A percentile compares a stretch with the other conserved stretches of the same genome.
phyloP scores from a whole-genome alignment of 2,329 filamentous ascomycete genomes.

The Colletotrichum kahawae region DNA sequence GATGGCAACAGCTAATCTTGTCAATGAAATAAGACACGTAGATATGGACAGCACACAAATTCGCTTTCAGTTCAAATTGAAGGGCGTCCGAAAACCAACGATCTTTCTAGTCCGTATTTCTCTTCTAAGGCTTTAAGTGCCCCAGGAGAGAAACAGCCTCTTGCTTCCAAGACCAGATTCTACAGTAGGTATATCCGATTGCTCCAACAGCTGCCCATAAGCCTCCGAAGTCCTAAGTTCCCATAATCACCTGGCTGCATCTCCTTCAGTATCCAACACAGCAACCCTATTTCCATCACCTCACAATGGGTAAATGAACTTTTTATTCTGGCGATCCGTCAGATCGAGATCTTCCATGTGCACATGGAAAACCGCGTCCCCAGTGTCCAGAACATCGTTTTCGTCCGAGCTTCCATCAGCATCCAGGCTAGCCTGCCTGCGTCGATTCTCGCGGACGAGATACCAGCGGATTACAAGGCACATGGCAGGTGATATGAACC shows the following conservation, averaged over 20 bases:
- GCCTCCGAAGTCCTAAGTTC: neutral
- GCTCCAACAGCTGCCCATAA: neutral
- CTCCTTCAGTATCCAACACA: neutral
- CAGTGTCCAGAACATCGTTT: neutral
- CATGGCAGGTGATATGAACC: conserved; percentile 29
- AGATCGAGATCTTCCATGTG: neutral
- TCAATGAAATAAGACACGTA: neutral
- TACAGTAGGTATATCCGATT: neutral
- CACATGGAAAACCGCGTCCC: neutral
- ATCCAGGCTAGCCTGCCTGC: neutral
- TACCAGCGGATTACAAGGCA: conserved; percentile 29
- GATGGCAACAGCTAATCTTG: neutral
- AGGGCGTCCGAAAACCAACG: neutral
- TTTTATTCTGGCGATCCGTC: neutral
- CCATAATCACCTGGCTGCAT: neutral
- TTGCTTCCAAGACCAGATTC: neutral
- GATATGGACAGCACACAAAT: neutral
- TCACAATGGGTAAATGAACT: neutral
- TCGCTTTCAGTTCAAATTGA: neutral
- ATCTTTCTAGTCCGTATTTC: neutral
- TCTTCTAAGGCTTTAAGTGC: neutral
- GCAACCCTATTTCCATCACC: neutral
- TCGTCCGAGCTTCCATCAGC: neutral
- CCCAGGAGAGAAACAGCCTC: neutral
- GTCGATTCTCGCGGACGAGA: conserved; percentile 22